These are phyloP conservation scores for Parietaria judaica DNA, from an alignment of 306 rosid species.

Conservation along the genomic window DNA sequence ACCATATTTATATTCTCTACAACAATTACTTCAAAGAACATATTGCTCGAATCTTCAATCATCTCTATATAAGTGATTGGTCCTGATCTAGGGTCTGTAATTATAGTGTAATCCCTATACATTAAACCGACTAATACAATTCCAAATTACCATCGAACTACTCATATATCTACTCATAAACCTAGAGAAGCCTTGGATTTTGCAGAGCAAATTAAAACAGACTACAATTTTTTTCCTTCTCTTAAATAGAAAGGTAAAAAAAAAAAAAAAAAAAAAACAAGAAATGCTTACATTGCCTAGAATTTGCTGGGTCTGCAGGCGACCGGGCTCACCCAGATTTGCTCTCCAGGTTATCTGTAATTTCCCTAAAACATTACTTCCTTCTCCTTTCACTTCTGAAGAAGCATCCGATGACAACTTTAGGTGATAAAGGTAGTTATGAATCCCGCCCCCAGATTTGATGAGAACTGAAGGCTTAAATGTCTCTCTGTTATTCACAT, in stretches of 20 bases:
- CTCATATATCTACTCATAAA: background rate
- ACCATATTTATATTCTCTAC: no score
- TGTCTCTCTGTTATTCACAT: constrained; percentile 44
- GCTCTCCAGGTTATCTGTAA: constrained; percentile 98
- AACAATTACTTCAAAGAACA: no score
- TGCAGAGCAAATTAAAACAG: background rate
- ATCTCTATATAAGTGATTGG: no score
- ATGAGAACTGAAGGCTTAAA: constrained; percentile 65
- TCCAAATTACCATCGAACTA: background rate
- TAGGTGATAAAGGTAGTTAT: constrained; percentile 85
- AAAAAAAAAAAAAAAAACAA: constrained; percentile 14
- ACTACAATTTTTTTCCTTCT: background rate
- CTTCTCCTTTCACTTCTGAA: constrained; percentile 62
- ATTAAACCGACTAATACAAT: no score
- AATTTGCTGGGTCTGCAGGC: constrained; percentile 93
- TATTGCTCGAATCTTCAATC: no score
- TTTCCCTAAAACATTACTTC: constrained; percentile 93
- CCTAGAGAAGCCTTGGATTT: no score
- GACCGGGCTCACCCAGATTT: constrained; percentile 97
- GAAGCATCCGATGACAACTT: constrained; percentile 45
- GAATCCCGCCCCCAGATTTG: constrained; percentile 88
- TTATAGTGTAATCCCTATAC: background rate
- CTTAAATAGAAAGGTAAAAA: background rate
- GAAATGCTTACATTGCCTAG: constrained; percentile 76
- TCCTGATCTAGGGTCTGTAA: no score